Conservation (phyloP, 2,329 filamentous ascomycete species). For the Periconia sp. region DNA sequence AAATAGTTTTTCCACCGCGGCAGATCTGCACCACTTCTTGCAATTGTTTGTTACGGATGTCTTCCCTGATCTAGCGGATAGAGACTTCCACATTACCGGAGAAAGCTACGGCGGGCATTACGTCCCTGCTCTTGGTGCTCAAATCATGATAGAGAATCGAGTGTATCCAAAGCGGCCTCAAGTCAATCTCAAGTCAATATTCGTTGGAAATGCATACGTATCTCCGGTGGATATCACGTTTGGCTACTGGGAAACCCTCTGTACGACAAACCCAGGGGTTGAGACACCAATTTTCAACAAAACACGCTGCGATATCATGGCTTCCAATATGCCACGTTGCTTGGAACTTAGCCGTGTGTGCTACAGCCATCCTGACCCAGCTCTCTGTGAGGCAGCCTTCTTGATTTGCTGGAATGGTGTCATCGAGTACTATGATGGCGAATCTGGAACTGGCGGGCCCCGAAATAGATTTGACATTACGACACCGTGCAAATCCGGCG, state of each 20-base stretch:
- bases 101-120: conserved; percentile 60
- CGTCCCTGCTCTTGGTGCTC: conserved; percentile 51
- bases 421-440: conserved; percentile 49
- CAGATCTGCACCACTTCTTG: conserved; percentile 58
- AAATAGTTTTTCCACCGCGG: conserved; percentile 52
- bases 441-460: conserved; percentile 44
- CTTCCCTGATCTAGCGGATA: conserved; percentile 49
- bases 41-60: conserved; percentile 55
- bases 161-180: conserved; percentile 49
- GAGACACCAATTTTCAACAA: conserved; percentile 51
- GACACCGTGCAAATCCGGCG: conserved; percentile 41
- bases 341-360: conserved; percentile 51
- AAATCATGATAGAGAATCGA: conserved; percentile 54
- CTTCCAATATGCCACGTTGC: conserved; percentile 53
- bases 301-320: conserved; percentile 55
- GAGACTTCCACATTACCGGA: conserved; percentile 55
- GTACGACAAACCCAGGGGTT: conserved; percentile 54
- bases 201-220: conserved; percentile 56
- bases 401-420: conserved; percentile 48
- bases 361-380: conserved; percentile 48
- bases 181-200: conserved; percentile 52
- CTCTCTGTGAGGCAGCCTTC: conserved; percentile 48
- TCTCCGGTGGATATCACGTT: conserved; percentile 49
- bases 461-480: conserved; percentile 55
- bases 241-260: conserved; percentile 56